Evolutionary conservation across 2,329 filamentous ascomycete species (phyloP).

Genomic region (Epichloe typhina): DNA sequence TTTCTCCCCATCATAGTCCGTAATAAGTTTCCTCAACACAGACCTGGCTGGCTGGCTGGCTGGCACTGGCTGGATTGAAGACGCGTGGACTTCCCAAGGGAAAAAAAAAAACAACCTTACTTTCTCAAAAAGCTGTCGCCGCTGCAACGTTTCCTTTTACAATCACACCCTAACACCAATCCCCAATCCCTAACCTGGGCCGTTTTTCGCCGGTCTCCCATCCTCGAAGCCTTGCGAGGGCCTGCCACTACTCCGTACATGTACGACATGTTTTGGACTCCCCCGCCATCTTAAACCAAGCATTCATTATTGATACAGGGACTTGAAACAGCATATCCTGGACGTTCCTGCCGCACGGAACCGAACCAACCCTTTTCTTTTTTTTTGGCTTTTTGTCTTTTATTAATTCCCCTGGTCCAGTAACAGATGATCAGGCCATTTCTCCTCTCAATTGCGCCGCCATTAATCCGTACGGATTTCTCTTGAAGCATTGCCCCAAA

Average conservation of each 20-base stretch:
- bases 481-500: not conserved
- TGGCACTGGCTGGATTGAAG: too few relatives aligned
- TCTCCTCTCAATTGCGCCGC: not conserved
- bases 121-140: not conserved
- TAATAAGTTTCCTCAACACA: not conserved
- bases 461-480: not conserved
- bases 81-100: too few relatives aligned
- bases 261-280: conserved; percentile 5
- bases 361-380: not conserved
- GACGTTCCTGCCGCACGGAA: conserved; percentile 1
- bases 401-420: not conserved
- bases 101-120: not conserved
- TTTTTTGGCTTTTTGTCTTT: not conserved
- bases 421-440: not conserved
- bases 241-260: not conserved
- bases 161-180: not conserved
- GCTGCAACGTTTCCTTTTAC: not conserved
- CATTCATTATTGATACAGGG: conserved; percentile 8
- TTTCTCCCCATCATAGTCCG: not conserved
- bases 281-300: conserved; percentile 6
- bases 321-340: conserved; percentile 10
- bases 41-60: too few relatives aligned
- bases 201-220: not conserved
- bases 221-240: not conserved
- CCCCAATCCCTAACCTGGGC: not conserved